A percentile compares a stretch with the other conserved stretches of the same genome.
These are phyloP conservation scores for Paradendryphiella salina DNA, from an alignment of 2,329 filamentous ascomycete species.

Conservation along the genomic window DNA sequence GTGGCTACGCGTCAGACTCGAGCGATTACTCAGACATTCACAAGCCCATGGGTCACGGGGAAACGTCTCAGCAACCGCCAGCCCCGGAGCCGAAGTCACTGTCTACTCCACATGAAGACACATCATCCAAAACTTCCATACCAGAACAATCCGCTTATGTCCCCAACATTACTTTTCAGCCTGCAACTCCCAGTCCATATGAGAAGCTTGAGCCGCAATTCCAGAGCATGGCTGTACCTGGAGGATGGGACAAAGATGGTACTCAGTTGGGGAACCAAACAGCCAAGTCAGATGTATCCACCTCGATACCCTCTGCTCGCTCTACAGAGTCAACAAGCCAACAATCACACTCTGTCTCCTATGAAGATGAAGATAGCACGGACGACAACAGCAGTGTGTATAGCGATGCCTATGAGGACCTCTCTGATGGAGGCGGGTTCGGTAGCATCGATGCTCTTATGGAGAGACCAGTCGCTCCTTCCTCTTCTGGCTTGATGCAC, in stretches of 20 bases:
- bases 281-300: background rate
- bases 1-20: slow-evolving; percentile 66
- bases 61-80: slow-evolving; percentile 15
- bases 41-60: slow-evolving; percentile 17
- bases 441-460: slow-evolving; percentile 74
- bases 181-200: slow-evolving; percentile 40
- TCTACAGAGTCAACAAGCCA: slow-evolving; percentile 10
- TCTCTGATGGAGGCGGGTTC: slow-evolving; percentile 68
- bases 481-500: slow-evolving; percentile 26
- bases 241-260: slow-evolving; percentile 41
- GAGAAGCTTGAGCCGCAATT: slow-evolving; percentile 33
- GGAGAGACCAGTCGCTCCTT: slow-evolving; percentile 56
- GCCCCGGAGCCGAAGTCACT: slow-evolving; percentile 36
- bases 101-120: slow-evolving; percentile 22
- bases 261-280: slow-evolving; percentile 8
- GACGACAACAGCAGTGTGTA: slow-evolving; percentile 61
- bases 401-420: slow-evolving; percentile 76
- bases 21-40: slow-evolving; percentile 25
- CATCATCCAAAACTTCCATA: slow-evolving; percentile 10
- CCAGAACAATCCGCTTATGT: slow-evolving; percentile 26
- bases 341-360: slow-evolving; percentile 3
- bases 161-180: slow-evolving; percentile 43
- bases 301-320: background rate
- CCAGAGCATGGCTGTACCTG: slow-evolving; percentile 35
- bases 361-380: slow-evolving; percentile 31